Evolutionary conservation across 2,329 filamentous ascomycete genomes (phyloP).

Genomic region (Pseudogymnoascus sp.): DNA sequence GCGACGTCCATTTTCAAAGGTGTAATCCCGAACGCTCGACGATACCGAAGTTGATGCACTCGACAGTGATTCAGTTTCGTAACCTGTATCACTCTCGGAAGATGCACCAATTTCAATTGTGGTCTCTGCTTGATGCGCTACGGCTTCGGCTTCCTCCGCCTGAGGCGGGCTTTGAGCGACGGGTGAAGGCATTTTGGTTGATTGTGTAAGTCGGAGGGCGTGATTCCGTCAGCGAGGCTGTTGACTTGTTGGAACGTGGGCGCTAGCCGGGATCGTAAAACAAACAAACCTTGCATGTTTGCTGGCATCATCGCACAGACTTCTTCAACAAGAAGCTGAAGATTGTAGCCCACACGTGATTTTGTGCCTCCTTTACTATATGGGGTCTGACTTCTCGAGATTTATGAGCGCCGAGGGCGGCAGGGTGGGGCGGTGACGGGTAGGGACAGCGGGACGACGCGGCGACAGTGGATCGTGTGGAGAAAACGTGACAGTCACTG

Average conservation of each 20-base stretch:
- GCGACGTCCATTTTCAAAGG: slow-evolving; percentile 46
- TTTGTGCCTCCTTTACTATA: neutral
- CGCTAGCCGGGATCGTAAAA: neutral
- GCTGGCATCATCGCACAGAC: neutral
- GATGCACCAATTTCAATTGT: neutral
- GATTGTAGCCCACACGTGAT: neutral
- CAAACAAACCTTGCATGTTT: neutral
- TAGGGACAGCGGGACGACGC: neutral
- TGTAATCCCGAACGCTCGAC: slow-evolving; percentile 39
- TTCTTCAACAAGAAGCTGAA: neutral
- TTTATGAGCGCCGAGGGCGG: neutral
- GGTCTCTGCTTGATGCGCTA: neutral
- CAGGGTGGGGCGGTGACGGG: neutral
- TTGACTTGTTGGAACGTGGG: neutral
- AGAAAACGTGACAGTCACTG: neutral
- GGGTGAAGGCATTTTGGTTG: neutral
- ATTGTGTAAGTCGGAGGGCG: neutral
- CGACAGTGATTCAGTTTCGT: slow-evolving; percentile 5
- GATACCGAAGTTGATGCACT: slow-evolving; percentile 17
- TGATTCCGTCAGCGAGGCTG: neutral
- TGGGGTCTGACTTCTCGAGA: neutral
- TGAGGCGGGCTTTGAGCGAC: neutral
- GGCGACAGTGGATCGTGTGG: neutral
- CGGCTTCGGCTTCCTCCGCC: neutral
- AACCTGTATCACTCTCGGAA: slow-evolving; percentile 3